Evolutionary conservation across 805 yeast species (phyloP), one percentile per base, ranked within the genome.

Genomic region (Blastobotrys mokoenaii): DNA sequence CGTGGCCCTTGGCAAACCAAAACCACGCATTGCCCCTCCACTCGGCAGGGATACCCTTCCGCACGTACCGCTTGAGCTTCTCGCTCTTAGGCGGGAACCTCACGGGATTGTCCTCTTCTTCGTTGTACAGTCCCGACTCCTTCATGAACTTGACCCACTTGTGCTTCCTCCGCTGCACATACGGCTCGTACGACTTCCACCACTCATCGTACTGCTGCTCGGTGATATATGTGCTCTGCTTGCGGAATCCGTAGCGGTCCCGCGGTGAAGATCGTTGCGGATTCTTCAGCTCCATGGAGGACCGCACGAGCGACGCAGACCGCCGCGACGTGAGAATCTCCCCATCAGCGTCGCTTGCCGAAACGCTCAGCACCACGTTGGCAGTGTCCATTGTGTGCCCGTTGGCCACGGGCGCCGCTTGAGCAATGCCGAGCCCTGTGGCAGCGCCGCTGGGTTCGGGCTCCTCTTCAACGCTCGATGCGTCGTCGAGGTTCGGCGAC

Each of bases 11-110:
- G 7, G 95, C 95, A 63, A 85, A 90, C 68, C 79, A 82, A 72
- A 93, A 90, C 98, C 98, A 90, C 0, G 97, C 96, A 52, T 77
- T 76, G 1, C 98, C 98, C 53, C 98, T 70, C 97, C 96, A 90
- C 60, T 87, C 96, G 0, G 96, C 89, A 0, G 98, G 97, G 9
- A 90, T 81, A 10, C 98, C 98, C 60, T 84, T 84, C 46, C 97
- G 74, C 10, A 93, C 77, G 56, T 85, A 81, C 47, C 94, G 74
- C 57, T 84, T 82, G 51, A 87, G 51, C 37, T 52, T 54, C 46
- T 56, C 60, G 43, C 60, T 53, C 25, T 52, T 53, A 0, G 66
- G 58, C 0, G 67, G 67, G 49, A 63, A 63, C 29, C 66, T 44
- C 17, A 55, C 59, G 2, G 67, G 67, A 34, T 34, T 16, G 5